Base-by-base conservation (phyloP, 202 grass and related monocot species). In the Musa balbisiana region DNA sequence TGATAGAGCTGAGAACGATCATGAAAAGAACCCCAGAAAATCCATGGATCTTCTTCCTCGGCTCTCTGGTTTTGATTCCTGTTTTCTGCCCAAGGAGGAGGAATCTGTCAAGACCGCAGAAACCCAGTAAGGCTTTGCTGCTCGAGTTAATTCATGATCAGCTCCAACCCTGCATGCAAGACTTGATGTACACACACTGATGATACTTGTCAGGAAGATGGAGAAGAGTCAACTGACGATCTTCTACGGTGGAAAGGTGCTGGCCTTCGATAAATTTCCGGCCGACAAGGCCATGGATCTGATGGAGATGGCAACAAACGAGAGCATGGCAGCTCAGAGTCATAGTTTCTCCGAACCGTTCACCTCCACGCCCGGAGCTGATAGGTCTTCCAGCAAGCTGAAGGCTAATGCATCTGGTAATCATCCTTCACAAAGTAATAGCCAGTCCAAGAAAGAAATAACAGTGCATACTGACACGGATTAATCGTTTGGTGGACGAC, bases 211-310 rank as follows among this genome's bases (percentile, higher is more conserved):
- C 85, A 96, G 92, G 80, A 84, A 70, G 10, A 78, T 74, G 5
- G 76, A 82, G 25, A 74, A 67, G 59, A 70, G 85, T 52, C 87
- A 84, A 53, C 78, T 96, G 9, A 96, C 90, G 52, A 92, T 96
- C 82, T 90, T 96, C 85, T 96, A 92, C 72, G 84, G 82, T 64
- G 90, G 90, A 10, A 80, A 71, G 71, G 73, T 88, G 33, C 65
- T 92, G 13, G 87, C 91, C 53, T 87, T 92, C 77, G 87, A 91
- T 60, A 87, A 91, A 72, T 96, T 90, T 74, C 87, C 93, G 1
- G 72, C 84, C 8, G 87, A 96, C 52, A 96, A 92, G 75, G 93
- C 87, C 2, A 83, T 83, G 71, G 85, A 96, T 83, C 82, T 96
- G n/a, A 82, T 96, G 85, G 82, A 84, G 79, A 73, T 89, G 29